Base-by-base conservation (phyloP, 78 protist species). In the Polysphondylium violaceum region DNA sequence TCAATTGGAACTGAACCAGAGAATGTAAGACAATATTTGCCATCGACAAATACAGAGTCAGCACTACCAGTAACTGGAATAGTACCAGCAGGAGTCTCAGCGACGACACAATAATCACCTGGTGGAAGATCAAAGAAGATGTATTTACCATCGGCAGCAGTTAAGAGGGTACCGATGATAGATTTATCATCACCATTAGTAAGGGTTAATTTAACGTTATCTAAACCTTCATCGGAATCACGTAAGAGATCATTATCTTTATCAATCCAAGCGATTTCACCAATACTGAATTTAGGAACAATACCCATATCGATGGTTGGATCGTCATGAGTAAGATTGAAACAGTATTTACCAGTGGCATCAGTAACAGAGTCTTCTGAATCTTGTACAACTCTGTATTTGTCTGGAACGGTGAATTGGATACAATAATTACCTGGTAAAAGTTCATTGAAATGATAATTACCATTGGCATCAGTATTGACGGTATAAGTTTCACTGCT, bases 401-500 rank as follows among this genome's bases (percentile, higher is more conserved):
- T 31, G 31, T 25, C 50, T 76, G 86, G 86, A 19, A 27, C 44
- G 12, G 43, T 60, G 12, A 31, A n/a, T 60, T 56, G 40, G 14
- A 58, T 33, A 61, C 86, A 76, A 40, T 76, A 76, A 16, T 76
- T 27, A 29, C 75, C 75, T 41, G 86, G 55, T 73, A 43, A 35
- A 16, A 74, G 3, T 11, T 74, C 21, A 27, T 7, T 23, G 44
- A 74, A 55, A 2, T 23, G 31, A 16, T 74, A 74, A 1, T n/a
- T 1, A 21, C 83, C 83, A 23, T 31, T 17, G 5, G 61, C 1
- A 58, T 53, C 67, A 9, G 81, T 56, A 25, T 12, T 8, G 5
- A 5, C 23, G 35, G 55, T 40, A n/a, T 0, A 14, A 8, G 11
- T 61, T 61, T 61, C 27, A 61, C 71, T 16, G 7, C 17, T 17